Percentiles rank a stretch among this genome's conserved stretches.
phyloP scores from a whole-genome alignment of 805 yeast genomes.

The Saccharomyces eubayanus region DNA sequence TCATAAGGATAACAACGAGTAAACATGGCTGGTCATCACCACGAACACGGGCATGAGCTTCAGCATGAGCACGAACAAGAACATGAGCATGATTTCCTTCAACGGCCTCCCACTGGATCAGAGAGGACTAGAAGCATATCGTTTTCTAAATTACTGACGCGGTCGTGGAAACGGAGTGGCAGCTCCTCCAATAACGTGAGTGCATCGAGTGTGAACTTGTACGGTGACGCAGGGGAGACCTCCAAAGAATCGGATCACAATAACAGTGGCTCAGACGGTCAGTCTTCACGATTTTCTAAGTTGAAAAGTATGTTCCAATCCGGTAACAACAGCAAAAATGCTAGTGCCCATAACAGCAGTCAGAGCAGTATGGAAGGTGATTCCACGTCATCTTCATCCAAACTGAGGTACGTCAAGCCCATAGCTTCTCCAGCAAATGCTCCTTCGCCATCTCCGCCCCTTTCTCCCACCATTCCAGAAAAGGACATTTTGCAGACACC shows the following conservation, averaged over 20 bases:
- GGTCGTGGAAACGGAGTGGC: conserved; percentile 8
- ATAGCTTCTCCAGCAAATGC: conserved; percentile 3
- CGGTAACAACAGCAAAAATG: conserved; percentile 4
- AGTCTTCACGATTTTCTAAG: conserved; percentile 15
- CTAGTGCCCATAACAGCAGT: neutral
- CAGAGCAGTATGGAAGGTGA: neutral
- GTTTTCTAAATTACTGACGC: conserved; percentile 15
- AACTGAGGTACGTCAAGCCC: neutral
- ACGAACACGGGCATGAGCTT: neutral
- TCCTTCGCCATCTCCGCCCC: conserved; percentile 2
- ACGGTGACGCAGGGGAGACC: neutral
- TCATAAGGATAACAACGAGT: neutral
- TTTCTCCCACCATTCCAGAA: neutral
- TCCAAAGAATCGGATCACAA: neutral
- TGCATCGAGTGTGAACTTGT: neutral
- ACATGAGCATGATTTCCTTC: conserved; percentile 1
- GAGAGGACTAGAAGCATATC: conserved; percentile 22
- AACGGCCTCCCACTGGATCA: conserved; percentile 8
- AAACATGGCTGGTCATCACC: neutral
- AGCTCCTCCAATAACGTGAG: neutral
- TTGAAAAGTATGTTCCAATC: conserved; percentile 18
- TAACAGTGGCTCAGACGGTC: conserved; percentile 4
- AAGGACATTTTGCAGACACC: neutral
- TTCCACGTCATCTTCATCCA: neutral
- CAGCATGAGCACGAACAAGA: neutral